Percentiles rank a stretch among this genome's conserved stretches.
These are phyloP conservation scores for Rhizophora apiculata DNA, from an alignment of 345 rosid species.

Conservation along the genomic window DNA sequence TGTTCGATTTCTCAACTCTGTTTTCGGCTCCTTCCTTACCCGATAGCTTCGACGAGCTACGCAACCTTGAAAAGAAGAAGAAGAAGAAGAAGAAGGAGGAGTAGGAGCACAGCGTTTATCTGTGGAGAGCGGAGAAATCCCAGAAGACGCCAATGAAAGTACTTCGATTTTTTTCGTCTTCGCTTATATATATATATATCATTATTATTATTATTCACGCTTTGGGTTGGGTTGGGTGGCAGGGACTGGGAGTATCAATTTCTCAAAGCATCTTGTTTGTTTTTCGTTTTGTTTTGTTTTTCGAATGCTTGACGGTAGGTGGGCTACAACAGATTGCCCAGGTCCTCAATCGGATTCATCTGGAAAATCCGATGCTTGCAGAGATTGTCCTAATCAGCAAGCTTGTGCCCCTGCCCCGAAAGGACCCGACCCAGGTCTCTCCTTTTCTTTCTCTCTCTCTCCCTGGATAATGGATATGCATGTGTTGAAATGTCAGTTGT, in stretches of 20 bases:
- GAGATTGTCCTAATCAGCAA: conserved; percentile 91
- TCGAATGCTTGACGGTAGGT: neutral
- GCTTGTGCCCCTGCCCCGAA: conserved; percentile 87
- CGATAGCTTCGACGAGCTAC: no score
- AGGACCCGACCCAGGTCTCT: conserved; percentile 90
- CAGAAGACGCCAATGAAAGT: conserved; percentile 67
- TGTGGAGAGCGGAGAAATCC: conserved; percentile 57
- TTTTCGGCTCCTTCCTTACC: no score
- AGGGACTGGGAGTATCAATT: neutral
- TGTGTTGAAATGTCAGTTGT: no score
- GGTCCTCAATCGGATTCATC: conserved; percentile 77
- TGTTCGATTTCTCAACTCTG: no score
- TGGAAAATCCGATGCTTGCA: conserved; percentile 74
- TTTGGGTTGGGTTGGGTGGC: no score
- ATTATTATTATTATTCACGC: no score
- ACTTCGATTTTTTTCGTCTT: neutral
- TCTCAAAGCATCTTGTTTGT: conserved; percentile 1
- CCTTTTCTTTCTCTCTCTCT: neutral
- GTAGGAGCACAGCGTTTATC: no score
- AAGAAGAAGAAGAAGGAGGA: no score
- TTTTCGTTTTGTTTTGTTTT: conserved; percentile 2
- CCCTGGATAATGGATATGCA: no score
- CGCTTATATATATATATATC: no score
- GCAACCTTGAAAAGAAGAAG: no score
- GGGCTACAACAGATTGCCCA: conserved; percentile 63